Evolutionary conservation across 805 yeast species (phyloP), one percentile per base, ranked within the genome.

Genomic region (Saccharomycopsis schoenii): DNA sequence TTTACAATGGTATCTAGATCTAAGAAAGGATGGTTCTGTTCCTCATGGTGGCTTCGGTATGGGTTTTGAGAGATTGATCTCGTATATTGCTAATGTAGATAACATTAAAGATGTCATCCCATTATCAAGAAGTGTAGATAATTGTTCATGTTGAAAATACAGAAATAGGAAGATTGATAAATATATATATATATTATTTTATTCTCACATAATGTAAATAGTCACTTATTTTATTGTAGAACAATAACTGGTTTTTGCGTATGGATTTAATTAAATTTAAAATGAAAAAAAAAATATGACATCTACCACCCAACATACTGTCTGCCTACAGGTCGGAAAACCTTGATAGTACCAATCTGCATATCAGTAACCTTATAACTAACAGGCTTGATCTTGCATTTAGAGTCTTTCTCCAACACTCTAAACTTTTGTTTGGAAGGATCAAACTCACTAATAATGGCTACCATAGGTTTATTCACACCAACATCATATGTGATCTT

Each of bases 1-100:
- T 19, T 71, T 94, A 71, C 77, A 81, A 37, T 94, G 99, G 99
- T 94, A 92, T 69, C 66, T 86, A 34, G 80, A 85, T 0, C 76
- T 88, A 9, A 77, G 99, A 62, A 76, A 76, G 63, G 84, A 87
- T 66, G 98, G 97, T 0, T 76, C 88, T 1, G 85, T 85, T 24
- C 97, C 97, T 0, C 98, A 93, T 70, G 99, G 99, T 56, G 99
- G 99, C 0, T 94, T 87, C 73, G 99, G 99, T 0, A 76, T 94
- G 77, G 99, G 99, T 0, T 83, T 92, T 66, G 99, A 94, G 71
- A 76, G 99, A 62, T 73, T 94, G 37, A 71, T 94, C 15, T 83
- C 87, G 60, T 92, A 85, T 66, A 73, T 91, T 60, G 78, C 84
- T 8, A 90, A 85, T 2, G 77, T 86, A 19, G 92, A 86, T 37